A percentile compares a stretch with the other conserved stretches of the same genome.
Evolutionary conservation across 345 rosid genomes (phyloP).

Genomic region (Mangifera indica): DNA sequence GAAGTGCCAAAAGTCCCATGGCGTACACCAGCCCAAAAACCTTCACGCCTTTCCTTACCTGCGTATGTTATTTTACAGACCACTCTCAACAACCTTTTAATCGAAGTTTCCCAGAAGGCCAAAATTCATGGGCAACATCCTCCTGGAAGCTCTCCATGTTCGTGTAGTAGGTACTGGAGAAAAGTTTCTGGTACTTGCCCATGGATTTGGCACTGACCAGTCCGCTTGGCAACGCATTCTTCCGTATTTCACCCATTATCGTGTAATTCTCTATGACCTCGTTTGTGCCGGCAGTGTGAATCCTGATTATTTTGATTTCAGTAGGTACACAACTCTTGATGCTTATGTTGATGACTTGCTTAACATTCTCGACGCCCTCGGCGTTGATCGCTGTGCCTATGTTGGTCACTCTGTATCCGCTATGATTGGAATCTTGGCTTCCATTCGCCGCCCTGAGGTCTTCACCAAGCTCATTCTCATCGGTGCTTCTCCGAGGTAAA

Average conservation of each 20-base stretch:
- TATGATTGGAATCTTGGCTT: conserved; percentile 80
- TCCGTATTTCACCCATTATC: conserved; percentile 53
- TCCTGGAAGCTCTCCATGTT: conserved; percentile 73
- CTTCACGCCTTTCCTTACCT: not conserved
- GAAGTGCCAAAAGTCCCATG: not conserved
- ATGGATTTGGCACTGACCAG: conserved; percentile 89
- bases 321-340: conserved; percentile 64
- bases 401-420: conserved; percentile 93
- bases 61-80: not conserved
- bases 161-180: conserved; percentile 68
- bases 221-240: conserved; percentile 84
- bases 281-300: conserved; percentile 90
- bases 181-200: conserved; percentile 60
- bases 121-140: conserved; percentile 42
- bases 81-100: not conserved
- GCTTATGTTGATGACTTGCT: conserved; percentile 77
- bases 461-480: conserved; percentile 74
- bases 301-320: conserved; percentile 67
- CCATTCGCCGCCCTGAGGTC: conserved; percentile 76
- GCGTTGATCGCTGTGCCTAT: conserved; percentile 56
- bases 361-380: conserved; percentile 62
- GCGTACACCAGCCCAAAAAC: not conserved
- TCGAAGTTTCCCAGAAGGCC: not conserved
- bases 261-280: conserved; percentile 68
- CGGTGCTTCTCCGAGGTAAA: conserved; percentile 77